Conservation (phyloP, 2,329 filamentous ascomycete species). For the Lecanicillium sp. region DNA sequence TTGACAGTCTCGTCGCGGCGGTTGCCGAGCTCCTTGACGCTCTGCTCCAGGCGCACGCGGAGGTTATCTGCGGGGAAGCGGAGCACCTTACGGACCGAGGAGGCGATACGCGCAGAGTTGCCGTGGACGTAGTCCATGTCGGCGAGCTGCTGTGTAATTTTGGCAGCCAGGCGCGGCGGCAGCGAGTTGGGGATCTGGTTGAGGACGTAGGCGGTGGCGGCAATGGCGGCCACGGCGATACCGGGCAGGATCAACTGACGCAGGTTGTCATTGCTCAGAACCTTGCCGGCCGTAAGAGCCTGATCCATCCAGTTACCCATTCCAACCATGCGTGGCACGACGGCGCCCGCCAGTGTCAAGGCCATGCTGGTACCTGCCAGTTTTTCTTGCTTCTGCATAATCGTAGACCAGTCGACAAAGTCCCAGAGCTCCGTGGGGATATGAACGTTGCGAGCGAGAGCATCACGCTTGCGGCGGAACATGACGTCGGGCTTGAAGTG, state of each 20-base stretch:
- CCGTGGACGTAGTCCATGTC: conserved; percentile 87
- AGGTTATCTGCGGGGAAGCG: conserved; percentile 83
- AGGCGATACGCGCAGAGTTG: conserved; percentile 78
- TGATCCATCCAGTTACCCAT: conserved; percentile 87
- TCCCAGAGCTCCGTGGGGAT: conserved; percentile 85
- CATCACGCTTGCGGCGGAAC: conserved; percentile 81
- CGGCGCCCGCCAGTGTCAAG: conserved; percentile 79
- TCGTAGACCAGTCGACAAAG: conserved; percentile 80
- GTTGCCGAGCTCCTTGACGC: conserved; percentile 72
- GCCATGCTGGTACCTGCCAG: conserved; percentile 91
- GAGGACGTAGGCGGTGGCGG: conserved; percentile 74
- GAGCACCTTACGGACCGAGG: conserved; percentile 81
- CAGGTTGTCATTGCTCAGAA: conserved; percentile 76
- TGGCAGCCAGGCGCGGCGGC: conserved; percentile 75
- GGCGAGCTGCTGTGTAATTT: conserved; percentile 74
- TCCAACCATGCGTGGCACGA: conserved; percentile 75
- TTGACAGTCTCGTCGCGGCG: conserved; percentile 80
- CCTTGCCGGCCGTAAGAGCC: conserved; percentile 69
- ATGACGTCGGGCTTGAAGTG: conserved; percentile 89
- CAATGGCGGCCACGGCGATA: conserved; percentile 65
- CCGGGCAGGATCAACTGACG: conserved; percentile 76
- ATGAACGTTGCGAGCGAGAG: conserved; percentile 76
- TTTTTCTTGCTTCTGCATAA: conserved; percentile 91
- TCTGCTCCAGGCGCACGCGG: conserved; percentile 73
- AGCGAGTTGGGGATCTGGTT: conserved; percentile 84